Evolutionary conservation across 805 yeast species (phyloP).

Genomic region (Cyberlindnera americana): DNA sequence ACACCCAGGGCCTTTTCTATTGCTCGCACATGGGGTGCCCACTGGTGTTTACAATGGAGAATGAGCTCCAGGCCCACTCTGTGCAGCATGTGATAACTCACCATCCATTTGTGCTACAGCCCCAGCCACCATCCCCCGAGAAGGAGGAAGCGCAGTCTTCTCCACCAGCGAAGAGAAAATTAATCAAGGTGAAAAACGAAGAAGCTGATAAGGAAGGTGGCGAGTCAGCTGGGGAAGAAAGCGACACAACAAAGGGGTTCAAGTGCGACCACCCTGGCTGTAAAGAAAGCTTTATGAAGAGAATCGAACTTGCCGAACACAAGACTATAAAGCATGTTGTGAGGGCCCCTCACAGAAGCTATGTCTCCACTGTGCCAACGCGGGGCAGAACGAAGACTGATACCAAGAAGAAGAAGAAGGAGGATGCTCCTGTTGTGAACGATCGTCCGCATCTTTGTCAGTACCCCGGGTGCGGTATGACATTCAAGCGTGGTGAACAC

Average conservation of each 20-base stretch:
- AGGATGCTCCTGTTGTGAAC: not conserved
- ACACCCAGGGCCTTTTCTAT: constrained; percentile 6
- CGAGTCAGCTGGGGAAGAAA: not conserved
- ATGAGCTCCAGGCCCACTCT: constrained; percentile 1
- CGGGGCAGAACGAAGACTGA: too few species aligned
- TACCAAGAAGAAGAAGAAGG: constrained; percentile 1
- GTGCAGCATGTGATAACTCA: not conserved
- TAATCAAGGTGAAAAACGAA: too few species aligned
- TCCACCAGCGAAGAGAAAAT: too few species aligned
- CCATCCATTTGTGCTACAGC: not conserved
- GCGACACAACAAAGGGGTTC: not conserved
- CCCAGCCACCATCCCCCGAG: not conserved
- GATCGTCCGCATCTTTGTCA: constrained; percentile 7
- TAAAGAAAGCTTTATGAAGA: not conserved
- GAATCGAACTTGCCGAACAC: constrained; percentile 2
- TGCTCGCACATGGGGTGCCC: constrained; percentile 2
- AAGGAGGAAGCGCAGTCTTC: too few species aligned
- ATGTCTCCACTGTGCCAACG: too few species aligned
- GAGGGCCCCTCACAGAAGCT: too few species aligned
- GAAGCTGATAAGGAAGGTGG: not conserved
- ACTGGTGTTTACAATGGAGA: constrained; percentile 3
- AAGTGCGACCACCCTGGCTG: constrained; percentile 1
- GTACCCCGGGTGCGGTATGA: constrained; percentile 7
- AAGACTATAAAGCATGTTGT: not conserved
- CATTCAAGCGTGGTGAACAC: constrained; percentile 10